Evolutionary conservation across 2,329 filamentous ascomycete species (phyloP), one percentile per base, ranked within the genome.

Genomic region (Blumeria graminis): DNA sequence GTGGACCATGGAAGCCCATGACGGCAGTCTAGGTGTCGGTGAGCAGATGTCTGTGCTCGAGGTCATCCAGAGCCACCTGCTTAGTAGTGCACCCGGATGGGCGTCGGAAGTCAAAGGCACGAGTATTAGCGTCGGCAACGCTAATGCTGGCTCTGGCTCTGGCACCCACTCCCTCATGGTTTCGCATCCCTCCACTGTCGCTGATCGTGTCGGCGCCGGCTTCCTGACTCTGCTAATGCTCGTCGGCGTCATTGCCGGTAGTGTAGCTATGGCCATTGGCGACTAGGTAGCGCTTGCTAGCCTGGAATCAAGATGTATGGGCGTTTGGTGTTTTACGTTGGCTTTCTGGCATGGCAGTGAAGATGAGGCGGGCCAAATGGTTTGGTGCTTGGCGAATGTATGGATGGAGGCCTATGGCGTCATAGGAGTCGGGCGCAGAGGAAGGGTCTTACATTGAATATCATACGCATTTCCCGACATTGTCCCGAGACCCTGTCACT

Each of bases 121-220:
- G 6, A 81, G 81, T 28, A 82, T 72, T 4, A 78, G 75, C 61
- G 66, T 69, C 55, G 73, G 69, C 16, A 16, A 53, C 22, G 18
- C n/a, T 9, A 54, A 57, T 22, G 51, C 38, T 54, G 56, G 34
- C 28, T 35, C 56, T 9, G 56, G 48, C 22, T 53, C 35, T n/a
- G 51, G 16, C 10, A 53, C 28, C 11, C 36, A 54, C 18, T 43
- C 48, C 4, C 10, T 50, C 34, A 8, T 41, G 5, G 18, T 28
- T 18, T 8, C 10, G n/a, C 18, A 35, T 10, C 57, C 64, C 5
- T 64, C 68, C 6, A 69, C 66, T 0, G 72, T 72, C 0, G 80
- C 72, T 6, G 84, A 88, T 65, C 76, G 71, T 60, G 82, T 77
- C 3, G 86, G 84, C 9, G 85, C 84, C 35, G 77, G 76, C 11